Evolutionary conservation across 257 asterid genomes (phyloP).

Genomic region (Solanum verrucosum): DNA sequence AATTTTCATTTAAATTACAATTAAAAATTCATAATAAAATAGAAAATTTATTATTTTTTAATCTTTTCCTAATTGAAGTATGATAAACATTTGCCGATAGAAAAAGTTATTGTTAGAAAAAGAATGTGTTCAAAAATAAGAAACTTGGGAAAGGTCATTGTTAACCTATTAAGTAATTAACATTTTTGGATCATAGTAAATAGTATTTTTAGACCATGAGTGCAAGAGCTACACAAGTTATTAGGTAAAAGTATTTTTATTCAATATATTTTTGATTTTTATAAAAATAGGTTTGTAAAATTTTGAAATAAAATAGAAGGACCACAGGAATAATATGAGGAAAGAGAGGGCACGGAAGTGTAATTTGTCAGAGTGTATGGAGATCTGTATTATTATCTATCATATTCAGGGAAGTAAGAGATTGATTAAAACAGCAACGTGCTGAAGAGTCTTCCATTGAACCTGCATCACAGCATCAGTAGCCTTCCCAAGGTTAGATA

Average conservation of each 20-base stretch:
- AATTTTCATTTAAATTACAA: too few relatives aligned
- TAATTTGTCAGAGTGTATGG: background rate
- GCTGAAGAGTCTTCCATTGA: background rate
- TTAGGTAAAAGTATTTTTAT: too few relatives aligned
- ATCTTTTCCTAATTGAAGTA: too few relatives aligned
- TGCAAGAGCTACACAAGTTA: too few relatives aligned
- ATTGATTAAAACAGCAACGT: background rate
- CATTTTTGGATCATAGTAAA: too few relatives aligned
- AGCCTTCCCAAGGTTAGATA: background rate
- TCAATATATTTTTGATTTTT: too few relatives aligned
- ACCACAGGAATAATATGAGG: background rate
- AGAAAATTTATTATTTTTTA: too few relatives aligned
- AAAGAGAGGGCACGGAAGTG: background rate
- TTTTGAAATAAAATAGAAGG: background rate
- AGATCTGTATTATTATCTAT: background rate
- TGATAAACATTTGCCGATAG: too few relatives aligned
- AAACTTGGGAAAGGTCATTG: too few relatives aligned
- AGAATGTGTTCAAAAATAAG: too few relatives aligned
- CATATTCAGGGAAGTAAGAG: background rate
- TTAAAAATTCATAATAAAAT: too few relatives aligned
- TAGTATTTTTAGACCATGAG: background rate
- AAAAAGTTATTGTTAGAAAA: too few relatives aligned
- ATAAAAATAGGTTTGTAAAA: background rate
- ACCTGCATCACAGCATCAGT: background rate
- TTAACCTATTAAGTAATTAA: background rate